Evolutionary conservation across 2,329 filamentous ascomycete genomes (phyloP), one percentile per base, ranked within the genome.

Genomic region (Dothideomycetes sp.): DNA sequence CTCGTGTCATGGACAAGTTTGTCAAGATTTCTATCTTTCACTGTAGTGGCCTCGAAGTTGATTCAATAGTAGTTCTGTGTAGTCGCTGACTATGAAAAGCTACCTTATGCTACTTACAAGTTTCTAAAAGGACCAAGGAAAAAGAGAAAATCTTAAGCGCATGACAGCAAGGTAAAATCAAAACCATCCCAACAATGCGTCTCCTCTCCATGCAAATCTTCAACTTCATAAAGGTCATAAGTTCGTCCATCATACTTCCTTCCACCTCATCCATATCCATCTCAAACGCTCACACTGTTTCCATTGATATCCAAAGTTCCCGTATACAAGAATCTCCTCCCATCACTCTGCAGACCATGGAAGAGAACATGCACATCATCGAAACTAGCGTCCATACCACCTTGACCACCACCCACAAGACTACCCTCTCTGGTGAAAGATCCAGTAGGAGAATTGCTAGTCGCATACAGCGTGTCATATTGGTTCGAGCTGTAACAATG

Each of bases 391-490:
- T 51, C 49, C 10, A 43, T 29, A 5, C 46, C 46, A 8, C 51
- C 51, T 4, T 47, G 45, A 2, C 47, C 49, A 13, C 42, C 44
- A 4, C 49, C 33, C 1, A 39, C 27, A n/a, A 41, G 17, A 5
- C n/a, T 37, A 16, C 43, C 46, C 7, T 36, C 17, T 28, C 47
- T 47, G 9, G 30, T 34, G 25, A 47, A 53, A 1, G 38, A 33
- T 8, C 45, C 45, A 5, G 32, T 44, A 7, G 45, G 24, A n/a
- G 37, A 40, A 3, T n/a, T 13, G 12, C 41, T 40, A 2, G 47
- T 51, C 4, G 49, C 49, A 13, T 50, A 50, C 5, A 48, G 40
- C 12, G 55, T 51, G 32, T 54, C 51, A 40, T 58, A 59, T 7
- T 47, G 46, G 12, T 45, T 22, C 1, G 49, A 50, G 23, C 32